phyloP scores from a whole-genome alignment of 805 yeast genomes.

The Tetrapisispora fleetii region DNA sequence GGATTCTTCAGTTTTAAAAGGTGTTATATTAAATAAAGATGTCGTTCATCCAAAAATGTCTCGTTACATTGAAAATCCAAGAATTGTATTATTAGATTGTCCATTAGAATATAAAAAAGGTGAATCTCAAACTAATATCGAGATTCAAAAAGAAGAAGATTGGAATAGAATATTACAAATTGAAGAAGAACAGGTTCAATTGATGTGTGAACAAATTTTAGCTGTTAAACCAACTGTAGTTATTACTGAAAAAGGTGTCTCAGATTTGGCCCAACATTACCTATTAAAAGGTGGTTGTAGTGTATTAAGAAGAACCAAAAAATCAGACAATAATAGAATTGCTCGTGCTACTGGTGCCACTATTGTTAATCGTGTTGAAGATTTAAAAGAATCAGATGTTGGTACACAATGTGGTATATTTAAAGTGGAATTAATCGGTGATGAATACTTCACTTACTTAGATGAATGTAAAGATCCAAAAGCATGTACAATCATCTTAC shows the following conservation, averaged over 20 bases:
- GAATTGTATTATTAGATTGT: slow-evolving; percentile 82
- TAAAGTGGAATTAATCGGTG: slow-evolving; percentile 92
- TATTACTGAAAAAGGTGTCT: slow-evolving; percentile 95
- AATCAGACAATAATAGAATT: slow-evolving; percentile 91
- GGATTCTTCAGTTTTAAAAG: slow-evolving; percentile 80
- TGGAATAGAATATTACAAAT: slow-evolving; percentile 92
- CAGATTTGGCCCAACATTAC: slow-evolving; percentile 95
- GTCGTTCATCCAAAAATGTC: slow-evolving; percentile 99
- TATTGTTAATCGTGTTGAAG: slow-evolving; percentile 91
- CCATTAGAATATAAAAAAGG: slow-evolving; percentile 98
- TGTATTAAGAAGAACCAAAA: slow-evolving; percentile 87
- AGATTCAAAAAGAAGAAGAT: slow-evolving; percentile 90
- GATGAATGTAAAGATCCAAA: slow-evolving; percentile 74
- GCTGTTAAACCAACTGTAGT: slow-evolving; percentile 87
- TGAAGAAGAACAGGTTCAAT: slow-evolving; percentile 93
- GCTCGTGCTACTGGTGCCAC: slow-evolving; percentile 97
- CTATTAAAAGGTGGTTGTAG: slow-evolving; percentile 87
- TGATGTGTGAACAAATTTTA: slow-evolving; percentile 75
- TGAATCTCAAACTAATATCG: slow-evolving; percentile 96
- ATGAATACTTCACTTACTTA: slow-evolving; percentile 86
- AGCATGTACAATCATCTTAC: slow-evolving; percentile 85
- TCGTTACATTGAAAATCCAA: slow-evolving; percentile 79
- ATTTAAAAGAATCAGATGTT: slow-evolving; percentile 79
- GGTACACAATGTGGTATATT: slow-evolving; percentile 86
- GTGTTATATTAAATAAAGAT: slow-evolving; percentile 89